These are phyloP conservation scores for Paraconiothyrium brasiliense DNA, from an alignment of 2,329 filamentous ascomycete genomes.

Conservation along the genomic window DNA sequence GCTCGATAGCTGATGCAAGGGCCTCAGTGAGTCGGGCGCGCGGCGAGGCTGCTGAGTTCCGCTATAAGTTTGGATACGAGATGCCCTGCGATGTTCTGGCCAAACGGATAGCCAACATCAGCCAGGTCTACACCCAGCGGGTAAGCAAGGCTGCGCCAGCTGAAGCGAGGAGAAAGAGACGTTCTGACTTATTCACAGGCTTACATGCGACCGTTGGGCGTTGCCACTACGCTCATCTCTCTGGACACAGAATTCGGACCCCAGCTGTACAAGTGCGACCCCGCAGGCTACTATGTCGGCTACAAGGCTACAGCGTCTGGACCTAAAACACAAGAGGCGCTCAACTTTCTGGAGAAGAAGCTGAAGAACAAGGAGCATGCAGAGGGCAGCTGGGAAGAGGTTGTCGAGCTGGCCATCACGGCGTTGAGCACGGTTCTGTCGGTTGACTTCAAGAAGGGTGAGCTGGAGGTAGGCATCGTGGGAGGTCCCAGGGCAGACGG, in stretches of 20 bases:
- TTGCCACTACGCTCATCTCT: slow-evolving; percentile 93
- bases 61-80: slow-evolving; percentile 98
- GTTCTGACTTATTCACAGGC: slow-evolving; percentile 65
- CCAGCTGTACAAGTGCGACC: slow-evolving; percentile 98
- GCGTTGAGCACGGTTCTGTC: slow-evolving; percentile 95
- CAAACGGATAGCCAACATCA: slow-evolving; percentile 98
- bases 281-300: slow-evolving; percentile 95
- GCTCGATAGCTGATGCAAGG: slow-evolving; percentile 95
- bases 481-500: slow-evolving; percentile 86
- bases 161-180: slow-evolving; percentile 16
- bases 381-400: slow-evolving; percentile 93
- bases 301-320: slow-evolving; percentile 98
- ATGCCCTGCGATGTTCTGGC: slow-evolving; percentile 98
- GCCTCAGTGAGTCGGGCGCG: slow-evolving; percentile 92
- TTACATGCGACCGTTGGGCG: slow-evolving; percentile 97
- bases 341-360: slow-evolving; percentile 99
- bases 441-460: slow-evolving; percentile 99
- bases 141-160: slow-evolving; percentile 61
- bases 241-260: slow-evolving; percentile 92
- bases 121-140: slow-evolving; percentile 97
- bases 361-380: slow-evolving; percentile 98
- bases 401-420: slow-evolving; percentile 95
- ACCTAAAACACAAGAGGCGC: slow-evolving; percentile 97
- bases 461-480: slow-evolving; percentile 97
- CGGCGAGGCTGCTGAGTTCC: slow-evolving; percentile 95